These are phyloP conservation scores for Amauroascus verrucosus DNA, from an alignment of 2,329 filamentous ascomycete species.

Conservation along the genomic window DNA sequence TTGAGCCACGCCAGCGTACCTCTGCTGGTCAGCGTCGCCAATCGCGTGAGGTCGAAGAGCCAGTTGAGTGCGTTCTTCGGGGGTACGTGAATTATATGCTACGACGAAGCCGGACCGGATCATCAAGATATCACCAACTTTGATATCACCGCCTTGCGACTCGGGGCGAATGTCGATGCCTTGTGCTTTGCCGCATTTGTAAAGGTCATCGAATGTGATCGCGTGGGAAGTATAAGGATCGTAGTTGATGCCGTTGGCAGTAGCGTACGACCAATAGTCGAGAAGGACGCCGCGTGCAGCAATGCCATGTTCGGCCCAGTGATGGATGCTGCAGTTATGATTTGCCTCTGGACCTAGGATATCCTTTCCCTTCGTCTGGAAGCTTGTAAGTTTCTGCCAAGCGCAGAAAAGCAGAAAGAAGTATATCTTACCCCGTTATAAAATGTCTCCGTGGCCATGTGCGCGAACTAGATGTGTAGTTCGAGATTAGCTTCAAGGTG, in stretches of 20 bases:
- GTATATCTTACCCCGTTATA: constrained; percentile 31
- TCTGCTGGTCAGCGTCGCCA: constrained; percentile 30
- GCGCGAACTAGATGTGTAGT: constrained; percentile 26
- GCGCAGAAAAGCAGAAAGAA: not conserved
- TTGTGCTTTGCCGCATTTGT: constrained; percentile 49
- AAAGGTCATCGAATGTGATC: constrained; percentile 47
- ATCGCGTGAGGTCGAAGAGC: constrained; percentile 22
- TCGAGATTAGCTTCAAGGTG: constrained; percentile 3
- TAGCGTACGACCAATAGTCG: constrained; percentile 39
- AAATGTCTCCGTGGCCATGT: constrained; percentile 30
- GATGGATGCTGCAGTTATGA: constrained; percentile 35
- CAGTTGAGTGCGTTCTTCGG: constrained; percentile 26
- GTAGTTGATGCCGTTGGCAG: constrained; percentile 42
- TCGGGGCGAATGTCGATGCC: constrained; percentile 51
- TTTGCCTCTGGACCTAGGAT: constrained; percentile 28
- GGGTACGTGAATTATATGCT: constrained; percentile 42
- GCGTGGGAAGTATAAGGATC: constrained; percentile 45
- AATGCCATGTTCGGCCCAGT: constrained; percentile 35
- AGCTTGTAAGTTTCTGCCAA: not conserved
- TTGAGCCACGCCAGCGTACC: constrained; percentile 44
- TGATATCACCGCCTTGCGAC: constrained; percentile 45
- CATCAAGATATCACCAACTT: constrained; percentile 55
- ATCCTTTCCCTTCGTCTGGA: constrained; percentile 28
- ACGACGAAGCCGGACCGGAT: constrained; percentile 55
- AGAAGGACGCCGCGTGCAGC: constrained; percentile 36